Evolutionary conservation across 2,329 filamentous ascomycete species (phyloP), one percentile per base, ranked within the genome.

Genomic region (Epichloe gansuensis): DNA sequence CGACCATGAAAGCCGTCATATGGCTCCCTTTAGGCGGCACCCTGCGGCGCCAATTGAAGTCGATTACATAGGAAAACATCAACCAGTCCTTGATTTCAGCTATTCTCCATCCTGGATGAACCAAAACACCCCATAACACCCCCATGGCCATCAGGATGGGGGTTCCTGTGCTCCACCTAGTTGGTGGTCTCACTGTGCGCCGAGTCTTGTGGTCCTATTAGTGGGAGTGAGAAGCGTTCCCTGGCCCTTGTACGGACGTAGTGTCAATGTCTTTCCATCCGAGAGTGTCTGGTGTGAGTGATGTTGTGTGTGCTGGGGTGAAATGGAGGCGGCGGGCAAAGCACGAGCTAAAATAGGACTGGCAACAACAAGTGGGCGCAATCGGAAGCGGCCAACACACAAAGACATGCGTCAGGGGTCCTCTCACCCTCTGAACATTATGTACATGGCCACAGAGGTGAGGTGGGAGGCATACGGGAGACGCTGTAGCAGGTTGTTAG

Each of bases 51-150:
- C 53, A 43, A 50, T 44, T 44, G 13, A 47, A 46, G 17, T 4
- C 37, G 44, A 45, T 38, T 37, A 17, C 17, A 17, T 17, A 21
- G 37, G 25, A 41, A 47, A 28, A 35, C 13, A 13, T 23, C 46
- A 28, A 13, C 34, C 46, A 28, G 43, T 47, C 51, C 48, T 53
- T 49, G 46, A 50, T 52, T 52, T 52, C 52, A 54, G 46, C 53
- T 52, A 42, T 46, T 38, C 35, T 38, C 35, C 50, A 50, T 55
- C 53, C 23, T 50, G 52, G 48, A 54, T 46, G 53, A 54, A 49
- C 50, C 50, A 54, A 28, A 44, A 47, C 48, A 41, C 38, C 45
- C 44, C 51, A 31, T 31, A 31, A 11, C 28, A 31, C 13, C 45
- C 45, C 43, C 52, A 51, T 51, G 48, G 52, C 41, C 42, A 44